Conservation (phyloP, 2,329 filamentous ascomycete species). For the Aureobasidium mangrovei region DNA sequence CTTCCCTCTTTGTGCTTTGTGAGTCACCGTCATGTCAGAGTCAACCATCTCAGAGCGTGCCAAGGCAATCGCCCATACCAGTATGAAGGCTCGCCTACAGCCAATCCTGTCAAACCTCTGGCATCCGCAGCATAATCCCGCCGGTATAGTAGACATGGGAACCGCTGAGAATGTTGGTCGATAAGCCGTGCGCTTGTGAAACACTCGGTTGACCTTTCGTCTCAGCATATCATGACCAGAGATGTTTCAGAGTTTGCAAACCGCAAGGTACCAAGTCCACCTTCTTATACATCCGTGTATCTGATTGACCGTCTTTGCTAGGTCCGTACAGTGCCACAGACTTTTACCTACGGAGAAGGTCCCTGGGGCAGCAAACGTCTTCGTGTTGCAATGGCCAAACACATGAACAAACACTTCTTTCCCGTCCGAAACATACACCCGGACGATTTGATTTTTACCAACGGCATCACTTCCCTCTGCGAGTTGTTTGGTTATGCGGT, state of each 20-base stretch:
- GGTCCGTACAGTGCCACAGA: slow-evolving; percentile 26
- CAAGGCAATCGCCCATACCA: slow-evolving; percentile 1
- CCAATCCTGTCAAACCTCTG: slow-evolving; percentile 19
- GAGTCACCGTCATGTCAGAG: neutral
- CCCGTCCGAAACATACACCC: slow-evolving; percentile 28
- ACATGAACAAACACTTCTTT: slow-evolving; percentile 35
- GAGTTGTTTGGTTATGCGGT: slow-evolving; percentile 37
- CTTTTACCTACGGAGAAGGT: slow-evolving; percentile 35
- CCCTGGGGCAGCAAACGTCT: slow-evolving; percentile 32
- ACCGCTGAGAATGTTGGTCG: slow-evolving; percentile 23
- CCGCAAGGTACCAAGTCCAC: slow-evolving; percentile 24
- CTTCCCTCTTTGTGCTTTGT: too few species aligned
- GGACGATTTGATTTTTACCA: slow-evolving; percentile 33
- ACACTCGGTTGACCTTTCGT: neutral
- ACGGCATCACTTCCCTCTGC: slow-evolving; percentile 34
- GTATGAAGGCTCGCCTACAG: slow-evolving; percentile 15
- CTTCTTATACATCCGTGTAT: neutral
- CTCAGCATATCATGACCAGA: slow-evolving; percentile 14
- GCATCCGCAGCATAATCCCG: slow-evolving; percentile 23
- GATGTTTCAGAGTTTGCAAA: slow-evolving; percentile 34
- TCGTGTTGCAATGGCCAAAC: slow-evolving; percentile 32
- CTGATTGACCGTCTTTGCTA: neutral
- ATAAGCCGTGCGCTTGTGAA: neutral
- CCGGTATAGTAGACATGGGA: slow-evolving; percentile 25
- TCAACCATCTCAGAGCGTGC: slow-evolving; percentile 10